Evolutionary conservation across 257 asterid genomes (phyloP), one percentile per base, ranked within the genome.

Genomic region (Petunia secreta): DNA sequence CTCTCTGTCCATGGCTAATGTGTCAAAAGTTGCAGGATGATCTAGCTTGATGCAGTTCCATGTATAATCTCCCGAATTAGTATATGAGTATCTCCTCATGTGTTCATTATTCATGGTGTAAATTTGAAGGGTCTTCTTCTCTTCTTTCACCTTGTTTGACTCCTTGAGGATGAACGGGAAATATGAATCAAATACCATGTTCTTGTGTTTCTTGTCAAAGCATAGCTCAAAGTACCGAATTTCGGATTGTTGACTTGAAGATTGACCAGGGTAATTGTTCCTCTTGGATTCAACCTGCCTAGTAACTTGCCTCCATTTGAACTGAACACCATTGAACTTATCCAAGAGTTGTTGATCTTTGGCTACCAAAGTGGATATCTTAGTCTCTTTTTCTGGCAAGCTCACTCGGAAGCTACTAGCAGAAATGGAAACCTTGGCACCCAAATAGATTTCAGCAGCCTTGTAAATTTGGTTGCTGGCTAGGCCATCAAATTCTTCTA

Each of bases 1-100:
- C 81, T 81, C 85, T 2, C 69, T 7, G 4, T 88, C 91, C 85
- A 90, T 83, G 0, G 91, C 93, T 57, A 90, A 37, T 0, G 91
- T 85, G 11, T 85, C 87, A 74, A 90, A 88, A 0, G 83, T 90
- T 8, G 91, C 84, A 0, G 93, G 91, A 80, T 90, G 93, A 38
- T 88, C 91, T 1, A 90, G 88, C 52, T 80, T 88, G 36, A 90
- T 65, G 8, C 89, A 83, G 64, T 6, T 76, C 92, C 92, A 88
- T 0, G 88, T 38, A 77, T 41, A 43, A 16, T 80, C 84, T 5
- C 87, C 85, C 7, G 89, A 16, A 52, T 36, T 25, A 4, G 69
- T 25, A n/a, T 25, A 74, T 36, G 41, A 62, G 41, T 79, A 82
- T 55, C 85, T 78, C 1, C 82, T 75, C 80, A 74, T 44, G 4